A percentile compares a stretch with the other conserved stretches of the same genome.
Evolutionary conservation across 2,329 filamentous ascomycete genomes (phyloP).

Genomic region (Curvularia sp.): DNA sequence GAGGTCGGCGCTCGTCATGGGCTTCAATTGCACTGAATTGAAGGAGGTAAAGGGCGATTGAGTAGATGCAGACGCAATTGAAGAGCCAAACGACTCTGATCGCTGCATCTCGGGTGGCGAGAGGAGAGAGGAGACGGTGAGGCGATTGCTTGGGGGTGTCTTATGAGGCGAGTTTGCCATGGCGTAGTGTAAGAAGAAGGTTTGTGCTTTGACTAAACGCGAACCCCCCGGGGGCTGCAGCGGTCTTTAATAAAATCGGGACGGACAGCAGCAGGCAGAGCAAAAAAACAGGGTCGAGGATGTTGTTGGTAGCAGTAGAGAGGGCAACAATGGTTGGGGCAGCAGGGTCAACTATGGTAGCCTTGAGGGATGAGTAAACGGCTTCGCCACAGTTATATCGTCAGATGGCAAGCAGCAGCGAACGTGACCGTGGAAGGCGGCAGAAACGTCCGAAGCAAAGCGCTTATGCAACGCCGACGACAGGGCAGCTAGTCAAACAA

Average conservation of each 20-base stretch:
- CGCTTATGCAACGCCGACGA: slow-evolving; percentile 35
- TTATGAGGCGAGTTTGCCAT: slow-evolving; percentile 44
- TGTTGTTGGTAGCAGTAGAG: too few relatives aligned
- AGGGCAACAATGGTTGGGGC: slow-evolving; percentile 15
- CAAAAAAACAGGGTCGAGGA: not conserved
- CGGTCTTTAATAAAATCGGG: slow-evolving; percentile 13
- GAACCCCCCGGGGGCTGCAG: slow-evolving; percentile 11
- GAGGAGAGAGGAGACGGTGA: slow-evolving; percentile 50
- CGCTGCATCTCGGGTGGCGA: slow-evolving; percentile 53
- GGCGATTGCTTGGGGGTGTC: slow-evolving; percentile 41
- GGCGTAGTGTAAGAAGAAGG: slow-evolving; percentile 28
- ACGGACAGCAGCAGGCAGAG: slow-evolving; percentile 24
- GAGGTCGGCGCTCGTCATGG: slow-evolving; percentile 29
- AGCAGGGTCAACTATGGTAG: slow-evolving; percentile 22
- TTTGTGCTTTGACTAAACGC: slow-evolving; percentile 26
- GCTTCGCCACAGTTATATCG: slow-evolving; percentile 19
- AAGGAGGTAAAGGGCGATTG: slow-evolving; percentile 39
- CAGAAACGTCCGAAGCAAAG: slow-evolving; percentile 37
- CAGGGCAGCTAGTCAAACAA: slow-evolving; percentile 1
- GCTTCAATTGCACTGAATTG: slow-evolving; percentile 36
- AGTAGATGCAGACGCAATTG: slow-evolving; percentile 32
- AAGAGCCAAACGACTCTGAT: slow-evolving; percentile 50
- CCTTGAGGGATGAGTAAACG: slow-evolving; percentile 20
- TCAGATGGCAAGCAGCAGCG: slow-evolving; percentile 22
- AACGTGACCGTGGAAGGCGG: slow-evolving; percentile 42